Conservation (phyloP, 768 basidiomycete species). For the Boletus barrowsii region DNA sequence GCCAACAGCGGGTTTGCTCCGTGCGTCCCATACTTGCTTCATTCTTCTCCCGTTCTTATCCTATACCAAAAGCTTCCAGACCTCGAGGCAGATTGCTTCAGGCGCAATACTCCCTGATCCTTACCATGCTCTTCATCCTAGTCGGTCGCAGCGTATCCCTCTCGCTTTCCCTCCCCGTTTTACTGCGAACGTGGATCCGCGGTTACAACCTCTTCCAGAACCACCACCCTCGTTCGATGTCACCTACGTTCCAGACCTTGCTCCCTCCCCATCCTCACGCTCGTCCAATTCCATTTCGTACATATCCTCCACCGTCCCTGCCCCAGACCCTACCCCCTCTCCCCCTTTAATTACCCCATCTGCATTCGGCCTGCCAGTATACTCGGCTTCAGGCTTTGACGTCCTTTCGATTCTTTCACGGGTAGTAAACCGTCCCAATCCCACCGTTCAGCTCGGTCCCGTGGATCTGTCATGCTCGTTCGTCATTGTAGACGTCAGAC, state of each 20-base stretch:
- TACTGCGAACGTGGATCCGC: background rate
- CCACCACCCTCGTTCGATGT: conserved; percentile 1
- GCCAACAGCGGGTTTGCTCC: conserved; percentile 41
- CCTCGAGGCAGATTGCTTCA: conserved; percentile 13
- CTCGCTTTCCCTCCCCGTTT: background rate
- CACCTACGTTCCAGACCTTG: conserved; percentile 7
- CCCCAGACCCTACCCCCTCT: background rate
- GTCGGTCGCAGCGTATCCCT: background rate
- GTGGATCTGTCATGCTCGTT: conserved; percentile 94
- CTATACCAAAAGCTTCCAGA: conserved; percentile 23
- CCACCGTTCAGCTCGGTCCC: conserved; percentile 77
- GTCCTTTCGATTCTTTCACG: conserved; percentile 77
- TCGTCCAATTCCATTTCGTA: conserved; percentile 8
- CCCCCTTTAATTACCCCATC: conserved; percentile 29
- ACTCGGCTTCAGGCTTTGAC: conserved; percentile 91
- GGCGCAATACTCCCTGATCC: background rate
- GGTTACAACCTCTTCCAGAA: conserved; percentile 7
- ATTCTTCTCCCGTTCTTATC: conserved; percentile 10
- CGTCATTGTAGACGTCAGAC: conserved; percentile 79
- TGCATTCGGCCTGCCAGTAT: conserved; percentile 53
- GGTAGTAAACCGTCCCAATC: conserved; percentile 70
- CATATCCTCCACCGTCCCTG: background rate
- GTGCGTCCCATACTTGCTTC: conserved; percentile 14
- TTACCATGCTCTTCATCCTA: background rate
- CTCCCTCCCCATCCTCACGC: background rate